Evolutionary conservation across 768 basidiomycete genomes (phyloP), one percentile per base, ranked within the genome.

Genomic region (Trametes cinnabarina): DNA sequence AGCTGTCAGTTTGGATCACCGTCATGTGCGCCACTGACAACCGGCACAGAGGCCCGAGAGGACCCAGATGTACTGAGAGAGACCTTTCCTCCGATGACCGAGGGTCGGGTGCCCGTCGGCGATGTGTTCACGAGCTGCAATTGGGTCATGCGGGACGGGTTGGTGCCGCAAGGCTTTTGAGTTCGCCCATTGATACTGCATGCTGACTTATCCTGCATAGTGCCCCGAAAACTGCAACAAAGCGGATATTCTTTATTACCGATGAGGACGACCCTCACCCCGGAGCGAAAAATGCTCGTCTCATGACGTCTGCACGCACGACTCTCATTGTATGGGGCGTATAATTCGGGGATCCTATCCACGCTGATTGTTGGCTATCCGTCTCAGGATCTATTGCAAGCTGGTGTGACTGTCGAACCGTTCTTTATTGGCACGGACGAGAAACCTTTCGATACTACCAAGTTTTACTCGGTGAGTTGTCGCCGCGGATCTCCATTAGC

Each of bases 41-140:
- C 35, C n/a, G 8, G 49, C 59, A 41, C 64, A 94, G 90, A 81
- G 65, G 80, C 83, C 40, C 80, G 85, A 26, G 83, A 87, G 51
- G 80, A 92, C 69, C 84, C 83, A 1, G 73, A 74, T 15, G 79
- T 77, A 39, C 75, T 90, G 37, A 72, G 71, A 50, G 79, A 76
- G 10, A 75, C 74, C n/a, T 94, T 89, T 69, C 86, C 84, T 40
- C 92, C 86, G 1, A 62, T 85, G 34, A 68, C 76, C 32, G 84
- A 79, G 51, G 73, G 72, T 23, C 80, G 81, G 51, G 81, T 90
- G 20, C 83, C 94, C 0, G 85, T 95, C 73, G 92, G 92, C 17
- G 92, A 94, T 62, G 90, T 95, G 0, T 90, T 98, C 70, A 92
- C 87, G 0, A 90, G 88, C 61, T 94, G 93, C 65, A 95, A 93